phyloP scores from a whole-genome alignment of 345 rosid species.

The Euphorbia peplus region DNA sequence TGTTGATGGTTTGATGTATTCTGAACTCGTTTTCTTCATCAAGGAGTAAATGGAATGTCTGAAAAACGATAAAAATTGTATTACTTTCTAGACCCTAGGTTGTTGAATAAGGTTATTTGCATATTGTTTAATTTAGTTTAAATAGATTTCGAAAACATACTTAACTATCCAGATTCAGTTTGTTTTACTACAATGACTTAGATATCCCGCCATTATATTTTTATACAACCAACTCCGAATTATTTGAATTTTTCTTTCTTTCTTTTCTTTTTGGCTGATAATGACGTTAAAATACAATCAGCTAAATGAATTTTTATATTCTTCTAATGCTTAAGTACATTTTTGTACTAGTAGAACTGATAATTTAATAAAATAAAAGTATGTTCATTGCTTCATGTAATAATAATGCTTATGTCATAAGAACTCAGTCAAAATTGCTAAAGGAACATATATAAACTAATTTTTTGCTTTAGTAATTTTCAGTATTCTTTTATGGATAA shows the following conservation, averaged over 20 bases:
- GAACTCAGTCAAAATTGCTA: neutral
- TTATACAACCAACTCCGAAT: neutral
- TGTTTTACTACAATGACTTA: too few relatives aligned
- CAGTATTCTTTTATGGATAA: neutral
- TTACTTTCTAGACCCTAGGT: neutral
- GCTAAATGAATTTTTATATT: neutral
- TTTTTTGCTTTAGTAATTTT: neutral
- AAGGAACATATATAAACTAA: neutral
- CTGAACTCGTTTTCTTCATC: neutral
- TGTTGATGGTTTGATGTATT: neutral
- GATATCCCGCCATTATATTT: neutral
- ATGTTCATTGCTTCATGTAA: neutral
- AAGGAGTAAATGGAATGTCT: neutral
- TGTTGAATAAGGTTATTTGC: neutral
- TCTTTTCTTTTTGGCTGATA: too few relatives aligned
- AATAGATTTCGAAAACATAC: too few relatives aligned
- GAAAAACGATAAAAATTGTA: neutral
- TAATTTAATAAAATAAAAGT: neutral
- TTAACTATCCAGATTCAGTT: too few relatives aligned
- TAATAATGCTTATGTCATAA: neutral
- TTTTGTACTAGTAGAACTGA: neutral
- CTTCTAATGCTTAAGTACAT: neutral
- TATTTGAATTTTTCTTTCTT: neutral
- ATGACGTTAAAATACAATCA: neutral
- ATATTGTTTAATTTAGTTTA: too few relatives aligned